A percentile compares a stretch with the other conserved stretches of the same genome.
phyloP scores from a whole-genome alignment of 345 rosid genomes.

The Linum trigynum region DNA sequence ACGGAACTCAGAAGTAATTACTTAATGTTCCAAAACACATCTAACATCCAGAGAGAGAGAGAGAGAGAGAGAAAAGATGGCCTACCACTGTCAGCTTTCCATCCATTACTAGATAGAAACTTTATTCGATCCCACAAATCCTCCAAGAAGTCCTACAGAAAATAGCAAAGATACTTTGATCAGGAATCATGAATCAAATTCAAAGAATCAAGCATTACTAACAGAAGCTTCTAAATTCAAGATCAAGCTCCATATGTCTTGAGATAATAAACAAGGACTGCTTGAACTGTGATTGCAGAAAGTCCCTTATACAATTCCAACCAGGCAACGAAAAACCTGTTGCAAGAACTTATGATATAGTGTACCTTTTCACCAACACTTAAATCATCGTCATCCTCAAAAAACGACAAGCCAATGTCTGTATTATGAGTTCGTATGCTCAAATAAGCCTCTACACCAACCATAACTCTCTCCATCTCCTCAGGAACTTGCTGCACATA shows the following conservation, averaged over 20 bases:
- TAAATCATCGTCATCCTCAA: constrained; percentile 54
- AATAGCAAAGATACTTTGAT: constrained; percentile 7
- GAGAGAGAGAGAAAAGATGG: background rate
- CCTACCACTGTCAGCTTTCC: constrained; percentile 93
- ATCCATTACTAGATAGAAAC: constrained; percentile 60
- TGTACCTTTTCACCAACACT: constrained; percentile 54
- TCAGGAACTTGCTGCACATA: constrained; percentile 85
- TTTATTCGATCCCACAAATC: constrained; percentile 79
- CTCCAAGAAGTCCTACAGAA: constrained; percentile 84
- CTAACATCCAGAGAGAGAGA: background rate
- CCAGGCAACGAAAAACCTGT: background rate
- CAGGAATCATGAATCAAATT: background rate
- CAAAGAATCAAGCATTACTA: background rate
- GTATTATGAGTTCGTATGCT: constrained; percentile 74
- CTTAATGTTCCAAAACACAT: background rate
- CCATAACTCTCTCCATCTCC: constrained; percentile 89
- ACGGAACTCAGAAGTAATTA: background rate
- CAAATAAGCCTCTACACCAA: constrained; percentile 82
- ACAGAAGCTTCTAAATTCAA: background rate
- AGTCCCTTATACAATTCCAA: background rate
- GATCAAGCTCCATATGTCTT: background rate
- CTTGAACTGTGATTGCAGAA: background rate
- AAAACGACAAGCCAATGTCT: constrained; percentile 55
- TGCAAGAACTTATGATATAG: background rate
- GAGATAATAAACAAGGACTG: background rate